These are phyloP conservation scores for Ogataea ramenticola DNA, from an alignment of 805 yeast species.

Conservation along the genomic window DNA sequence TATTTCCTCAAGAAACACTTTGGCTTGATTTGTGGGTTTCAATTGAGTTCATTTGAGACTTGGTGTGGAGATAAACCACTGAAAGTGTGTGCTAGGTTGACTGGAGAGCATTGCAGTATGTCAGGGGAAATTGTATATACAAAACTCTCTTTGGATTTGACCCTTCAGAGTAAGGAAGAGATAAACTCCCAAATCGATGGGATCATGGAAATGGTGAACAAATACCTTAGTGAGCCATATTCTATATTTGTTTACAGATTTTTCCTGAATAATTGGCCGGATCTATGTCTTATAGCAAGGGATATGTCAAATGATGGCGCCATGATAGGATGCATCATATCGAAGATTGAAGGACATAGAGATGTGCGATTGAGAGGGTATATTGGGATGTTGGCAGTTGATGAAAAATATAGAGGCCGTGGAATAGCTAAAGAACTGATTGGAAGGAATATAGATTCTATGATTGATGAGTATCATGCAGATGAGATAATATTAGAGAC, in stretches of 20 bases:
- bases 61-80: too few relatives aligned
- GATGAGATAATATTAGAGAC: conserved; percentile 95
- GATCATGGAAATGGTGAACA: conserved; percentile 52
- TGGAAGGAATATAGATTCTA: conserved; percentile 48
- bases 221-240: conserved; percentile 87
- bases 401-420: conserved; percentile 57
- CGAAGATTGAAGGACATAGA: conserved; percentile 75
- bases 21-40: too few relatives aligned
- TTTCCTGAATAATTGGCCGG: conserved; percentile 88
- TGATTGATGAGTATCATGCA: conserved; percentile 54
- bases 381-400: conserved; percentile 93
- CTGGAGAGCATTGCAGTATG: neutral
- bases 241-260: conserved; percentile 89
- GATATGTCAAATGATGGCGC: conserved; percentile 20
- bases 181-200: conserved; percentile 38
- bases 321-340: conserved; percentile 78
- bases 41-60: too few relatives aligned
- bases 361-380: conserved; percentile 75
- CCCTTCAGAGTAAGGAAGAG: conserved; percentile 4
- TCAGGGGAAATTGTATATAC: conserved; percentile 12
- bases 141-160: conserved; percentile 15
- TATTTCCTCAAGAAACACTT: too few relatives aligned
- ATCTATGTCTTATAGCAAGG: conserved; percentile 62
- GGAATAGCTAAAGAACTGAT: conserved; percentile 81
- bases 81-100: too few relatives aligned